phyloP scores from a whole-genome alignment of 2,329 filamentous ascomycete species.

The Lachnum nothofagi region DNA sequence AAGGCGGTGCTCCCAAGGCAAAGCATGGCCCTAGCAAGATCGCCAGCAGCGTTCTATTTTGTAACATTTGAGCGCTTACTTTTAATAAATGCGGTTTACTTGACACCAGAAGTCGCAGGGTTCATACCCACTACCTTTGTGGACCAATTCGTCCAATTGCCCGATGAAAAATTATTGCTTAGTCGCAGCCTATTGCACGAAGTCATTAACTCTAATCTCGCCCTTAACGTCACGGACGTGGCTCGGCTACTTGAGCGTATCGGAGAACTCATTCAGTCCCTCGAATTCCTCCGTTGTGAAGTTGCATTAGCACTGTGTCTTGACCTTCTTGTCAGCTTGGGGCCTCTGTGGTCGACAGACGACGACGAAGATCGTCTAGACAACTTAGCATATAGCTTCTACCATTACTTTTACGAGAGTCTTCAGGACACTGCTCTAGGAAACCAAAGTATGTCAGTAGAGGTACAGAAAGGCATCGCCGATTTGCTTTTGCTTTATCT shows the following conservation, averaged over 20 bases:
- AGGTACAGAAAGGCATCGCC: conserved; percentile 62
- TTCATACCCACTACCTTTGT: conserved; percentile 48
- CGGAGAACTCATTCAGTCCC: conserved; percentile 48
- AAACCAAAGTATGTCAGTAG: conserved; percentile 64
- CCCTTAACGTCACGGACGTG: conserved; percentile 44
- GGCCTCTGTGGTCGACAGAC: conserved; percentile 23
- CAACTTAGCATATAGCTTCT: conserved; percentile 49
- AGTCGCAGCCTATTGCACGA: conserved; percentile 48
- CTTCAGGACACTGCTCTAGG: conserved; percentile 64
- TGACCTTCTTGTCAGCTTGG: conserved; percentile 55
- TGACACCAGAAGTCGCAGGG: conserved; percentile 30
- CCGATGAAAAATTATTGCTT: conserved; percentile 50
- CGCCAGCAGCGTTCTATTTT: conserved; percentile 25
- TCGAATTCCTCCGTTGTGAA: conserved; percentile 69
- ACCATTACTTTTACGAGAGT: conserved; percentile 67
- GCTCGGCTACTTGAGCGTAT: conserved; percentile 45
- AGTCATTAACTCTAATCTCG: conserved; percentile 49
- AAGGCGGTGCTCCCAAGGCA: conserved; percentile 40
- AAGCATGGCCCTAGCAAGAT: conserved; percentile 24
- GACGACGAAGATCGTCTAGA: conserved; percentile 49
- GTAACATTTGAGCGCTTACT: conserved; percentile 21
- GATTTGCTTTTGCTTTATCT: conserved; percentile 66
- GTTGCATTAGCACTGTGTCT: conserved; percentile 63
- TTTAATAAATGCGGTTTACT: conserved; percentile 21
- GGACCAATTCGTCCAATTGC: conserved; percentile 44